Evolutionary conservation across 352 stramenopile species (phyloP), one percentile per base, ranked within the genome.

Genomic region (Globisporangium iwayamae): DNA sequence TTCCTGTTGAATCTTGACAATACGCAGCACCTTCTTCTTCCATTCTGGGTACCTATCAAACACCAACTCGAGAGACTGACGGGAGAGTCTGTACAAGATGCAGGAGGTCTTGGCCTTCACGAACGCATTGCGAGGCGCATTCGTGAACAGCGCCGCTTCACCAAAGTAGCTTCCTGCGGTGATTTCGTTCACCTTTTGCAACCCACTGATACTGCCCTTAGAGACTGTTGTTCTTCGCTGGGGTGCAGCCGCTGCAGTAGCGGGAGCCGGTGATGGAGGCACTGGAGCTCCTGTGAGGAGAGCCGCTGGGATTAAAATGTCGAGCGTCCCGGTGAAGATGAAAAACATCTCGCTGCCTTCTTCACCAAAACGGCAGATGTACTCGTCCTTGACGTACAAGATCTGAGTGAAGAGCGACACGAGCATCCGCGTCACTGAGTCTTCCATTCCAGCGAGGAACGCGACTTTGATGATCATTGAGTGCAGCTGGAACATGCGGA

Each of bases 271-370:
- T 6, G 43, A 32, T 46, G 51, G 13, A 3, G 53, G 25, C 22
- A 45, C 9, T 13, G 53, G n/a, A 3, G 5, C 10, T 11, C 38
- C 6, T 11, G 38, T 41, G 18, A 68, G 46, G 4, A 68, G 36
- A 16, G 60, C 41, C 20, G 55, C 22, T 0, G 75, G 75, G 16
- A 89, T 68, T 36, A 78, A 81, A n/a, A 88, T 85, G 25, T 84
- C 79, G 0, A 89, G 58, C 14, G 76, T 68, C 9, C 78, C 79
- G 0, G 78, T 83, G 62, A 84, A 89, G 25, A 89, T 79, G 64
- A 89, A 87, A 53, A 81, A 89, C 79, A 89, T 89, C 36, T 89
- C 79, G 30, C 76, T 80, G 16, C 79, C 79, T 50, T 85, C 70
- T 43, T 89, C 79, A 8, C 75, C 68, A 39, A 81, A 84, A 16